Base-by-base conservation (phyloP, 1,284 basidiomycete species). In the Ceratobasidium sp. region DNA sequence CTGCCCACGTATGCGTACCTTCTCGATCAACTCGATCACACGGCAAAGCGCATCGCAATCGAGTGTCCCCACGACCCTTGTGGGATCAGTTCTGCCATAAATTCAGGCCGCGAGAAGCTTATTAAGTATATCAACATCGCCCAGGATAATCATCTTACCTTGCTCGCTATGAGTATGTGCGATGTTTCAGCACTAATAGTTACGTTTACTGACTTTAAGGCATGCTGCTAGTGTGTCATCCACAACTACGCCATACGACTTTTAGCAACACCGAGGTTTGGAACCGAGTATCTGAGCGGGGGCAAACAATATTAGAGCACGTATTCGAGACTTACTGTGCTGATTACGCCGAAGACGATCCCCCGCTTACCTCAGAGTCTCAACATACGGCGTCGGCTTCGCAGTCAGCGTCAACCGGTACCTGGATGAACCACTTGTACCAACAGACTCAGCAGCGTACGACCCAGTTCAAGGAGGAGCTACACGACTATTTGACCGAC, bases 61-160 rank as follows among this genome's bases (percentile, higher is more conserved):
- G n/a, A 54, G n/a, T 3, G 20, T 20, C 10, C 48, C 3, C 9
- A 50, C 48, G 17, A 50, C 20, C 61, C 3, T 7, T 64, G 13
- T 9, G 61, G 61, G 2, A 10, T 64, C 7, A 40, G 9, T 5
- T 1, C 38, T 4, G 61, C 61, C 12, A 26, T 69, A 10, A 4
- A 6, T 20, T 28, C 48, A 56, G 67, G 67, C 23, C 48, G 52
- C 5, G 50, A 54, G 13, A 57, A 69, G 20, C 67, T 69, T 0
- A 42, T 54, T 23, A 69, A 69, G 38, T 69, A 69, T 23, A 33
- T 56, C 13, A 52, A 69, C 3, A n/a, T 69, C 6, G 52, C 52
- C 38, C 50, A 56, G 52, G 13, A 56, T 15, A 69, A 52, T 52
- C 28, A 69, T 15, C 50, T 69, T 13, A 54, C 67, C 17, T 4